Base-by-base conservation (phyloP, 495 filamentous ascomycete species). In the Neurospora sp. region DNA sequence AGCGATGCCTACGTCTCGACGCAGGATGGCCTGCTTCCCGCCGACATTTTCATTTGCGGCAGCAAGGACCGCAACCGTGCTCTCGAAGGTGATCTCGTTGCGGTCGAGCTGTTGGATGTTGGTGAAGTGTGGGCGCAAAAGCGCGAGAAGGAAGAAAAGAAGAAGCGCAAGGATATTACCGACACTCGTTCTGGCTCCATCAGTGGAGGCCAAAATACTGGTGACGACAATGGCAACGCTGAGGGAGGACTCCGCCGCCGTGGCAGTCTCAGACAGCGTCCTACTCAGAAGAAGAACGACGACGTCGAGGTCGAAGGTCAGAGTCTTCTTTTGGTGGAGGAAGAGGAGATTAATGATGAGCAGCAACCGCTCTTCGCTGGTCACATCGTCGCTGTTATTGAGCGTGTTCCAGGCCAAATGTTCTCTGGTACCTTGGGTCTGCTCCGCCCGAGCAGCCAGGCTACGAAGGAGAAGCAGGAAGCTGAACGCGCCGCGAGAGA, bases 201-300 rank as follows among this genome's bases (percentile, higher is more conserved):
- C 39, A 92, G 90, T 77, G 90, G 92, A 54, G 85, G 90, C 73
- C 84, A 86, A 42, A 90, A 85, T 44, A 90, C 91, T 79, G 86
- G 86, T 69, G 87, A 89, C 72, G 92, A 92, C 72, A 89, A 93
- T 71, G 86, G 84, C 71, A 86, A 87, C 74, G 89, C 89, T 72
- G 86, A 94, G 62, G 94, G 95, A 77, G 93, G 93, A 75, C 91
- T 99, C 76, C 90, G 94, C 73, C 90, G 96, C 72, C 91, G 96
- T 79, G 96, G 96, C 72, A 98, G 95, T 86, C 88, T 99, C 75
- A 90, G 94, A 77, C 96, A 98, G 84, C 92, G 96, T 69, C 96
- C 96, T 27, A 98, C 95, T 1, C 96, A 99, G 83, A 99, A 99
- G 89, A 99, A 99, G 88, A 99, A 99, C 73, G 96, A 99, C 76